These are phyloP conservation scores for Cladophialophora yegresii DNA, from an alignment of 2,329 filamentous ascomycete genomes.

Conservation along the genomic window DNA sequence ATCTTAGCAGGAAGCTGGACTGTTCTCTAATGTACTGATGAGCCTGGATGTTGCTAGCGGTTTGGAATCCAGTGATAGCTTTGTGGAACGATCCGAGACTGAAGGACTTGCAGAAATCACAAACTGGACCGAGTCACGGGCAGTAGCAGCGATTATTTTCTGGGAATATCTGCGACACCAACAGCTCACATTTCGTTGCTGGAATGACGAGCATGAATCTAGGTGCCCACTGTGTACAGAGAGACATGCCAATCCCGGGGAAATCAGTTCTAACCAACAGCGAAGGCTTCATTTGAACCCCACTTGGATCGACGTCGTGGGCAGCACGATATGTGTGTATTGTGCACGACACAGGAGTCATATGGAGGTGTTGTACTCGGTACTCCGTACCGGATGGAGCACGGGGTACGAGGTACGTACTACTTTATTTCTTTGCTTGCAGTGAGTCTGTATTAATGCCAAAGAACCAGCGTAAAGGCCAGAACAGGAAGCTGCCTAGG, in stretches of 20 bases:
- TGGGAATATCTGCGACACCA: background rate
- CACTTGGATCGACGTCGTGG: background rate
- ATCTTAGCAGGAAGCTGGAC: background rate
- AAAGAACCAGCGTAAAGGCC: background rate
- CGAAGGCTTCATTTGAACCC: background rate
- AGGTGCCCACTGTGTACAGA: background rate
- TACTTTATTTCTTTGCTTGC: background rate
- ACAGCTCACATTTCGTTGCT: background rate
- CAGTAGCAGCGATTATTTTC: background rate
- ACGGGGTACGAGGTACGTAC: too few species aligned
- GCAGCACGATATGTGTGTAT: background rate
- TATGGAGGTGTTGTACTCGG: background rate
- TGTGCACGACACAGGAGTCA: background rate
- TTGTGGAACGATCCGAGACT: conserved; percentile 25
- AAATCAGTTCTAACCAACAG: background rate
- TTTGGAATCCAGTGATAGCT: background rate
- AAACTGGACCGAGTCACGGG: conserved; percentile 11
- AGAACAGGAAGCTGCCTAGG: background rate
- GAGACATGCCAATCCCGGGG: background rate
- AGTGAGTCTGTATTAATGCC: background rate
- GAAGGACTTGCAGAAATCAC: conserved; percentile 13
- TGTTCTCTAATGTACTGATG: background rate
- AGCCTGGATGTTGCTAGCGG: background rate
- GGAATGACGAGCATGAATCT: background rate
- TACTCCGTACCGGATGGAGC: too few species aligned